Evolutionary conservation across 768 basidiomycete genomes (phyloP), one percentile per base, ranked within the genome.

Genomic region (Panaeolus cyanescens): DNA sequence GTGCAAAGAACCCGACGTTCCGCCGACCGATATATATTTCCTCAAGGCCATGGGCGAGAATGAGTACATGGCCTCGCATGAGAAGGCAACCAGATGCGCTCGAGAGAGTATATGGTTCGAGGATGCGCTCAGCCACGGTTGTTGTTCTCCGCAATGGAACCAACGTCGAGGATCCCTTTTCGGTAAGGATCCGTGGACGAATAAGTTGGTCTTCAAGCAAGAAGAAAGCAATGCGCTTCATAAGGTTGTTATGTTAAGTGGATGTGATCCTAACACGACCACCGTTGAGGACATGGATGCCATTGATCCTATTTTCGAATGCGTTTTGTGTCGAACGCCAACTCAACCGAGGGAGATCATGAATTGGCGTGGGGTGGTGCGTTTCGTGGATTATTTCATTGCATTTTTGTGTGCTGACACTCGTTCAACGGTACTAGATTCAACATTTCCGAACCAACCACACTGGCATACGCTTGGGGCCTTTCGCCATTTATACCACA

Each of bases 211-310:
- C 17, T 39, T 39, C 37, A 39, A 39, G 37, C 17, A 10, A 4
- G 37, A 39, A 39, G 37, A 13, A 17, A 39, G 17, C 15, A 39
- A 39, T 17, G 19, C 19, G 3, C 12, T 39, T 19, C 17, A 39
- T 17, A 13, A 39, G 37, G 37, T 19, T 2, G 6, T 39, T 6
- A 6, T 13, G 10, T 6, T 39, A 17, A 68, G 66, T 58, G 70
- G 68, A n/a, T 55, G 63, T 22, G 65, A 74, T 60, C 70, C 70
- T 8, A 58, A 59, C 17, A 67, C 63, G 15, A 69, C 70, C 0
- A 69, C 69, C 17, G 61, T 58, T 8, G 56, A 64, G 12, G 64
- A 64, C 9, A 70, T 75, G 72, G 70, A 75, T 37, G 61, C 28
- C 2, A 36, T 54, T 10, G 64, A 67, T 30, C 65, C 65, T 4